Evolutionary conservation across 2,329 filamentous ascomycete species (phyloP), one percentile per base, ranked within the genome.

Genomic region (Cladosporium halotolerans): DNA sequence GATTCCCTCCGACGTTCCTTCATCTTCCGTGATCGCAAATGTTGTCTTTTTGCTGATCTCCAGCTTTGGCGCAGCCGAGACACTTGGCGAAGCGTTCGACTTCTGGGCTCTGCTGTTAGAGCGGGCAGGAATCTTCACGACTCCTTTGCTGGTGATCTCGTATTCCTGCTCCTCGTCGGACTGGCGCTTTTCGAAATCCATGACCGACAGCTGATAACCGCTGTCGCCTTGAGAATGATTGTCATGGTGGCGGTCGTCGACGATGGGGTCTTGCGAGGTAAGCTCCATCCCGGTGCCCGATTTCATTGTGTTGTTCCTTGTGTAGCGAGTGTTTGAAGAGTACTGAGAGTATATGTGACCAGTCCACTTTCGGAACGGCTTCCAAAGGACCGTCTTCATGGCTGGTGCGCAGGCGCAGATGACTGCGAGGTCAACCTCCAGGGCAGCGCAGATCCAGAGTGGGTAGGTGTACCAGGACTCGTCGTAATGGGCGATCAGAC

Each of bases 381-480:
- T 42, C 50, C 50, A 53, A 6, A 68, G 53, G 6, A 71, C 56
- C 3, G 66, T 62, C 44, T 70, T 69, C 45, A 68, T 62, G 2
- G 68, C 63, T 32, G 69, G 69, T 7, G 66, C 68, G 52, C 68
- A 70, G 38, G 68, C 68, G 56, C 69, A 72, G 14, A 72, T 67
- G 11, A 76, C 68, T n/a, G 71, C 73, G 6, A 76, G 55, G 54
- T 76, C 72, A 8, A 76, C 71, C 57, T 76, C 74, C 2, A 76
- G 68, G 0, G 72, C 69, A 4, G 73, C 72, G 40, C 68, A 68
- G 14, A 76, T 75, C 72, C 73, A 76, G 0, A 76, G 61, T 4
- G 72, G 71, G 61, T 73, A 75, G 3, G 70, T 65, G 50, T 67
- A 71, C 74, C 73, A 76, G 2, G 72, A 74, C 51, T 68, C 66